Evolutionary conservation across 1,139 yeast species (phyloP).

Genomic region (Sugiyamaella neomexicana): DNA sequence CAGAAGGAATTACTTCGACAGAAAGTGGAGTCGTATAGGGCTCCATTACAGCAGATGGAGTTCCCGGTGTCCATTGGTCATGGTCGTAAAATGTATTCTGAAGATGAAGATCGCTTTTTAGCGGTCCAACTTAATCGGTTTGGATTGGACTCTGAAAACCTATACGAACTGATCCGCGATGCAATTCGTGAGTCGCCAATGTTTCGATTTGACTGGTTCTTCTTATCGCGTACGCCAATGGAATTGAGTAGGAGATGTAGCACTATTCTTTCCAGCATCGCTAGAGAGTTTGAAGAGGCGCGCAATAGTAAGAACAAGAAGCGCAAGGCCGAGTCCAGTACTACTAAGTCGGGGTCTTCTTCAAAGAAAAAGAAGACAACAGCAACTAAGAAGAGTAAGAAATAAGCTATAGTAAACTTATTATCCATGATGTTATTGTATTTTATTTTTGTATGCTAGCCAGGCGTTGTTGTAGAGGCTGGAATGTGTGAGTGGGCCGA

Average conservation of each 20-base stretch:
- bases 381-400: conserved; percentile 9
- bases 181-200: conserved; percentile 71
- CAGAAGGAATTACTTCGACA: conserved; percentile 66
- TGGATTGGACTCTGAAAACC: conserved; percentile 69
- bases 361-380: conserved; percentile 20
- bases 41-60: conserved; percentile 73
- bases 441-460: too few species aligned
- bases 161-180: conserved; percentile 74
- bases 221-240: conserved; percentile 78
- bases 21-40: conserved; percentile 62
- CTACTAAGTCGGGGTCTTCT: conserved; percentile 15
- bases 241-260: conserved; percentile 81
- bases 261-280: conserved; percentile 73
- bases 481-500: neutral
- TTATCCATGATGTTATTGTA: too few species aligned
- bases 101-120: conserved; percentile 82
- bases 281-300: conserved; percentile 66
- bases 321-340: conserved; percentile 14
- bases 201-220: conserved; percentile 88
- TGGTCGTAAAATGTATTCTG: conserved; percentile 80
- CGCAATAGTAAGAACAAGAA: conserved; percentile 20
- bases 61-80: conserved; percentile 87
- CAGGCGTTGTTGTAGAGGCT: neutral
- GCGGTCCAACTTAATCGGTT: conserved; percentile 69
- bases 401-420: neutral